These are phyloP conservation scores for Globisporangium nodosum DNA, from an alignment of 352 stramenopile species.

Conservation along the genomic window DNA sequence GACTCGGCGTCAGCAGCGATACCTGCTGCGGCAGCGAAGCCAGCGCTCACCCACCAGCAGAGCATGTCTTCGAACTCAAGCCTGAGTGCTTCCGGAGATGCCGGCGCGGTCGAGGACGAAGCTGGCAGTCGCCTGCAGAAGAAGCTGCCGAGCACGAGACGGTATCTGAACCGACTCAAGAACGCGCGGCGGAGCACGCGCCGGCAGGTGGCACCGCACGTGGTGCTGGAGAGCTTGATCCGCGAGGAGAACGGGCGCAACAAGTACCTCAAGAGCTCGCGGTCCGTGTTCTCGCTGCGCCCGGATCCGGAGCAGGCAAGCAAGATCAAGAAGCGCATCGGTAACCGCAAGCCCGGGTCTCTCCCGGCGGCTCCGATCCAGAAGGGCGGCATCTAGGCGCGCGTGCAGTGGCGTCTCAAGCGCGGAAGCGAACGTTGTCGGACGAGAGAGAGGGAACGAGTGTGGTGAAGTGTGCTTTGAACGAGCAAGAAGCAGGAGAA, in stretches of 20 bases:
- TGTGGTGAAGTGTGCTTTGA: no score
- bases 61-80: conserved; percentile 25
- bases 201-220: conserved; percentile 58
- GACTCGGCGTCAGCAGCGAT: conserved; percentile 20
- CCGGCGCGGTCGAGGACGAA: conserved; percentile 34
- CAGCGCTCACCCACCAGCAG: conserved; percentile 26
- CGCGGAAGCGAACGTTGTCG: no score
- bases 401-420: no score
- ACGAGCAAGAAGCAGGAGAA: no score
- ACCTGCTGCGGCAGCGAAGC: conserved; percentile 12
- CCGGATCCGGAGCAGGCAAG: conserved; percentile 70
- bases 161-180: conserved; percentile 78
- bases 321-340: conserved; percentile 76
- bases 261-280: conserved; percentile 82
- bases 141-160: conserved; percentile 73
- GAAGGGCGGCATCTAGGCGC: conserved; percentile 51
- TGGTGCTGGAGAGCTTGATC: conserved; percentile 78
- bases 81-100: conserved; percentile 17
- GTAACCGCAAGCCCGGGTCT: conserved; percentile 53
- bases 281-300: conserved; percentile 61
- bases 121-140: conserved; percentile 49
- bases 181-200: conserved; percentile 56
- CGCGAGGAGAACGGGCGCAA: conserved; percentile 73
- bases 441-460: no score
- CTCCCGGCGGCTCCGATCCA: conserved; percentile 60